Conservation (phyloP, 1,139 yeast species). For the Kurtzmaniella quercitrusa region DNA sequence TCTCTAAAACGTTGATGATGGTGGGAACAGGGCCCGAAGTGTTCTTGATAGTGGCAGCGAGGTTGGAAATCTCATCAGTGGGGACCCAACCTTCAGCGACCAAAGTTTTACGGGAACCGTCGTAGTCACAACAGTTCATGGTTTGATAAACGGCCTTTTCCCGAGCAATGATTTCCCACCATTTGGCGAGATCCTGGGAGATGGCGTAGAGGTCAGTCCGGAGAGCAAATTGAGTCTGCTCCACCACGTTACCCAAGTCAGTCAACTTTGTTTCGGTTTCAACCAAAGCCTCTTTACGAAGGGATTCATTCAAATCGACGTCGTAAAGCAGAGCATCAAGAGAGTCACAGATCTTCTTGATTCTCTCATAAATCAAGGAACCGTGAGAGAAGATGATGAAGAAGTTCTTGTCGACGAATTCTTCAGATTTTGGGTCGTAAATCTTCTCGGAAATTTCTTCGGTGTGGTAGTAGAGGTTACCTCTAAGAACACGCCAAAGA, state of each 20-base stretch:
- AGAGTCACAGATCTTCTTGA: slow-evolving; percentile 42
- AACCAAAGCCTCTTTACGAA: slow-evolving; percentile 45
- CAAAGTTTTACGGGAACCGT: slow-evolving; percentile 57
- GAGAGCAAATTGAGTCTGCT: slow-evolving; percentile 52
- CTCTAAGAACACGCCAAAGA: slow-evolving; percentile 89
- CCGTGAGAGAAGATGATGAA: slow-evolving; percentile 47
- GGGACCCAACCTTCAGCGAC: slow-evolving; percentile 85
- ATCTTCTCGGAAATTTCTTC: slow-evolving; percentile 55
- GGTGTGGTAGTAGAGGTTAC: slow-evolving; percentile 75
- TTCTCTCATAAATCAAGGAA: slow-evolving; percentile 34
- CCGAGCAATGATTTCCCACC: slow-evolving; percentile 67
- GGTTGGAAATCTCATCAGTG: slow-evolving; percentile 42
- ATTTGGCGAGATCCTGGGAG: slow-evolving; percentile 63
- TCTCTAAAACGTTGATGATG: slow-evolving; percentile 60
- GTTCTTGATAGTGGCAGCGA: slow-evolving; percentile 30
- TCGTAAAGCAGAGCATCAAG: slow-evolving; percentile 41
- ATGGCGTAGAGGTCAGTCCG: slow-evolving; percentile 69
- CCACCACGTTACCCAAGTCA: slow-evolving; percentile 58
- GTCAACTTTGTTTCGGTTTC: slow-evolving; percentile 52
- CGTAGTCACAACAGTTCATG: slow-evolving; percentile 65
- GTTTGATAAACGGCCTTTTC: slow-evolving; percentile 69
- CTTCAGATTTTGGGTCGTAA: slow-evolving; percentile 32
- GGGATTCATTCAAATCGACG: slow-evolving; percentile 26
- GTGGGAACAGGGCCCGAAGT: slow-evolving; percentile 55
- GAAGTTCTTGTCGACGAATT: slow-evolving; percentile 33